These are phyloP conservation scores for Gorgonomyces haynaldii DNA, from an alignment of 192 early-diverging fungal genomes.

Conservation along the genomic window DNA sequence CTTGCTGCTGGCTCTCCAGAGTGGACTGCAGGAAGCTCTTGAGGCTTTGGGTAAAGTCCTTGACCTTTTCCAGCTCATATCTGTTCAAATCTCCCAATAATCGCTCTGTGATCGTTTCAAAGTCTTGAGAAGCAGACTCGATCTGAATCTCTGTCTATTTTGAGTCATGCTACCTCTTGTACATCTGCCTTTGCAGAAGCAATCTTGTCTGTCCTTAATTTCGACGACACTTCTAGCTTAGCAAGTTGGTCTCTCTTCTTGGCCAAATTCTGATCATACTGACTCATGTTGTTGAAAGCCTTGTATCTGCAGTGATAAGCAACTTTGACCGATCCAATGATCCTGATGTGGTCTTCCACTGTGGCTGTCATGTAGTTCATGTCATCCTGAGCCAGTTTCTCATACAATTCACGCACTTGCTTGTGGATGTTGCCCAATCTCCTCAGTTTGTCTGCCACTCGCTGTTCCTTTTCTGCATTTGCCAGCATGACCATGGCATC, in stretches of 20 bases:
- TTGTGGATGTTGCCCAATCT: constrained; percentile 71
- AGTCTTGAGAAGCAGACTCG: neutral
- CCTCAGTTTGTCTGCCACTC: constrained; percentile 53
- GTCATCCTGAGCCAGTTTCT: constrained; percentile 58
- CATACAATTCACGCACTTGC: constrained; percentile 64
- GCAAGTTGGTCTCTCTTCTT: constrained; percentile 44
- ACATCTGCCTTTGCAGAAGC: constrained; percentile 28
- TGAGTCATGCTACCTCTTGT: constrained; percentile 41
- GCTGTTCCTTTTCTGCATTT: constrained; percentile 55
- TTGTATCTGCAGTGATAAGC: neutral
- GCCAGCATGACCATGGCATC: constrained; percentile 64
- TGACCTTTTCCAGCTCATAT: neutral
- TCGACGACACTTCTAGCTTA: constrained; percentile 12
- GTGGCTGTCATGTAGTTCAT: constrained; percentile 62
- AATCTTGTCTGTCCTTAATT: constrained; percentile 38
- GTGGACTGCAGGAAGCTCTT: too few species aligned
- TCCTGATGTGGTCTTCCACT: constrained; percentile 81
- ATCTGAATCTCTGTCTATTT: constrained; percentile 27
- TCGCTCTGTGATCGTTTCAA: neutral
- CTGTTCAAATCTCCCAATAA: neutral
- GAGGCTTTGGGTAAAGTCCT: too few species aligned
- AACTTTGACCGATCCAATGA: constrained; percentile 69
- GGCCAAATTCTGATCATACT: constrained; percentile 49
- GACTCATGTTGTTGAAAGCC: neutral
- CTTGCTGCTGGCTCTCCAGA: too few species aligned